phyloP scores from a whole-genome alignment of 148 eudicot species.

The Nepenthes mirabilis region DNA sequence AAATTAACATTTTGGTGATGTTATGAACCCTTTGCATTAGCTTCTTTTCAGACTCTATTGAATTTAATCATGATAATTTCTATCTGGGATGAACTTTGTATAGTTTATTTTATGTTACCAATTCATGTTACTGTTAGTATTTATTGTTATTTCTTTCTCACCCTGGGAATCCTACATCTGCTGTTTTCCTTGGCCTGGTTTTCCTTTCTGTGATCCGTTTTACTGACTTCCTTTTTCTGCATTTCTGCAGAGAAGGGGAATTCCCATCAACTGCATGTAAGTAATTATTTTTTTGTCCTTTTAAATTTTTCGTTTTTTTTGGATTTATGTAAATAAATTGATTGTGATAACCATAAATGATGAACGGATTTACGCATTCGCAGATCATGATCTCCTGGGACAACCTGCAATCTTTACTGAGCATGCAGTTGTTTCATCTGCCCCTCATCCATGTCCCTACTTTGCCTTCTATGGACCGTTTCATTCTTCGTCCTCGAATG shows the following conservation, averaged over 20 bases:
- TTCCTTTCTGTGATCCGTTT: background rate
- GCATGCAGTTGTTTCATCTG: conserved; percentile 60
- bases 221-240: background rate
- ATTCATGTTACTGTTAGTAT: too few relatives aligned
- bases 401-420: conserved; percentile 63
- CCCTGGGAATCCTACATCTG: background rate
- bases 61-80: too few relatives aligned
- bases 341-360: too few relatives aligned
- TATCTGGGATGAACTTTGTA: too few relatives aligned
- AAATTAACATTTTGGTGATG: too few relatives aligned
- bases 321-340: too few relatives aligned
- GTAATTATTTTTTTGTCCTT: background rate
- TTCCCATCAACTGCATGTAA: conserved; percentile 1
- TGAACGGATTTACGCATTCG: background rate
- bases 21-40: too few relatives aligned
- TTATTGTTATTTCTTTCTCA: too few relatives aligned
- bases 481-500: conserved; percentile 52
- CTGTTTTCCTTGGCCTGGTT: background rate
- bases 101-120: too few relatives aligned
- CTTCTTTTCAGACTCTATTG: too few relatives aligned
- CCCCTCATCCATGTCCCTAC: conserved; percentile 75
- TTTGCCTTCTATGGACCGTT: conserved; percentile 68
- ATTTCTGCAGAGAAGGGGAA: background rate
- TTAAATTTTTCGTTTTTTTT: too few relatives aligned
- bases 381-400: conserved; percentile 83